phyloP scores from a whole-genome alignment of 2,329 filamentous ascomycete species.

The Sordariomycetes sp. region DNA sequence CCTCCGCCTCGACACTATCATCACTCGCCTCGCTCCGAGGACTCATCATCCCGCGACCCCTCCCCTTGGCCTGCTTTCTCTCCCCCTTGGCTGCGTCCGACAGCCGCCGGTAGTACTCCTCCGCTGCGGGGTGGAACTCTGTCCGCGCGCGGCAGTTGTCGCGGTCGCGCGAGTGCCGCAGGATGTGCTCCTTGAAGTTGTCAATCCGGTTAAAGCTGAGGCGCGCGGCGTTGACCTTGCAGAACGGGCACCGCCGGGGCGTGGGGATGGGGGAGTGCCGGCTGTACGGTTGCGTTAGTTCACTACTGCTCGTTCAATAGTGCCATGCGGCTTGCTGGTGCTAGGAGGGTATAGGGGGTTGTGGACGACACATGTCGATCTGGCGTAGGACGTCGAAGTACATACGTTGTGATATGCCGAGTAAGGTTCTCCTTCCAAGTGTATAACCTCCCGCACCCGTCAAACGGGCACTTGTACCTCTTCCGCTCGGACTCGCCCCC shows the following conservation, averaged over 20 bases:
- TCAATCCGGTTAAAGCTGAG: conserved; percentile 8
- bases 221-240: conserved; percentile 4
- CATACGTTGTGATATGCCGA: conserved; percentile 3
- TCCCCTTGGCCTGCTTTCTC: neutral
- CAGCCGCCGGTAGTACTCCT: conserved; percentile 1
- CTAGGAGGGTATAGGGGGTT: neutral
- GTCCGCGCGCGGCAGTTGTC: conserved; percentile 1
- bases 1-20: neutral
- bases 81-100: neutral
- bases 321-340: neutral
- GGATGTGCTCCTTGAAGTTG: conserved; percentile 11
- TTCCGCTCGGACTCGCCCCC: neutral
- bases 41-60: neutral
- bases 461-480: conserved; percentile 1
- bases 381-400: neutral
- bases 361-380: neutral
- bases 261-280: neutral
- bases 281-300: neutral
- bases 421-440: conserved; percentile 5
- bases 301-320: neutral
- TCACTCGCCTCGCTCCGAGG: neutral
- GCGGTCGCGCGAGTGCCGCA: conserved; percentile 9
- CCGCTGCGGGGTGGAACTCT: conserved; percentile 1
- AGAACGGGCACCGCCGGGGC: conserved; percentile 1
- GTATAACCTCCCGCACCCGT: conserved; percentile 1